Base-by-base conservation (phyloP, 2,329 filamentous ascomycete species). In the Didymella keratinophila region DNA sequence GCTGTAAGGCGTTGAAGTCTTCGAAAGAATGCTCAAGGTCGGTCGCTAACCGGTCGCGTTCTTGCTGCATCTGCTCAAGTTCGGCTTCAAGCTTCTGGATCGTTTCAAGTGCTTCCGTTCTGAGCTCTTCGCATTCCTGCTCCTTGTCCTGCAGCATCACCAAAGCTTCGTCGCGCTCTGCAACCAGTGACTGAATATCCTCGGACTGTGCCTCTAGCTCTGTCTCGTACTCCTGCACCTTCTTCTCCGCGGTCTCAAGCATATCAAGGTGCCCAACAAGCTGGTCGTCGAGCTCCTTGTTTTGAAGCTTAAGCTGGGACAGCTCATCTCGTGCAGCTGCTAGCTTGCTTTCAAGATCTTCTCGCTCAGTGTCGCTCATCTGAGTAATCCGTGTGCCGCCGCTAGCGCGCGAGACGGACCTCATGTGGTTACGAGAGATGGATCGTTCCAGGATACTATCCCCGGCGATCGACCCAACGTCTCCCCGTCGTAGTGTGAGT, bases 371-470 rank as follows among this genome's bases (percentile, higher is more conserved):
- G 61, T 97, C 93, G 60, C 76, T 93, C 80, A 74, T 84, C 50
- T 80, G 80, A 0, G 89, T 90, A n/a, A 83, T 81, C 21, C 87
- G 83, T 72, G 75, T 76, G 11, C 59, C 73, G 10, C 73, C 73
- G 57, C 92, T 96, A 8, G 84, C 85, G 27, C 92, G 84, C 3
- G 93, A 97, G 20, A 86, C 86, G 0, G 92, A 87, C 54, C 93
- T 85, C 59, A 88, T 86, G 61, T 90, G 86, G 14, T 92, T 89
- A 41, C 94, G 88, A 3, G 94, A 97, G 12, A 93, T 92, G 0
- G 94, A 97, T n/a, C 95, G 87, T 60, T 98, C 95, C 30, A 98
- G 86, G 42, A 98, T 90, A 73, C 93, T 97, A 72, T 98, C 95
- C 6, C 94, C 88, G 1, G 92, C 82, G 52, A 85, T 77, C 3